Evolutionary conservation across 441 rosid genomes (phyloP).

Genomic region (Melastoma candidum): DNA sequence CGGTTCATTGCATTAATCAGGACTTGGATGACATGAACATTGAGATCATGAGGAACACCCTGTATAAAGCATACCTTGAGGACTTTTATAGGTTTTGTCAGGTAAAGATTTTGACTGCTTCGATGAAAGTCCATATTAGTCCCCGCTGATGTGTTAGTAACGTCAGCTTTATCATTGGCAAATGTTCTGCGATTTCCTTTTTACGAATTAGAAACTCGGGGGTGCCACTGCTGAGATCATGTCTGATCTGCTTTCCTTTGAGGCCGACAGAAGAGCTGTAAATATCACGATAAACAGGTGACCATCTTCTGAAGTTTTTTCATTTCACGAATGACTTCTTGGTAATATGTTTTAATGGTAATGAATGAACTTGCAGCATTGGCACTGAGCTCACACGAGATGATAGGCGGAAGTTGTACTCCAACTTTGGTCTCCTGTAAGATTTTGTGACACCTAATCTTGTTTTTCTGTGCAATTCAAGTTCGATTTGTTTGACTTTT

Average conservation of each 20-base stretch:
- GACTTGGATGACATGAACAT: slow-evolving; percentile 99
- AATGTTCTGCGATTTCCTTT: neutral
- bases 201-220: slow-evolving; percentile 65
- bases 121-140: slow-evolving; percentile 4
- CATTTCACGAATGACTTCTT: too few species aligned
- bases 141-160: neutral
- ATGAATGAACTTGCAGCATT: slow-evolving; percentile 41
- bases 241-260: slow-evolving; percentile 96
- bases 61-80: slow-evolving; percentile 96
- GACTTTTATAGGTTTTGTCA: slow-evolving; percentile 93
- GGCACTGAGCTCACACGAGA: slow-evolving; percentile 99
- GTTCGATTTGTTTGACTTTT: neutral
- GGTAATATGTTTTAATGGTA: slow-evolving; percentile 1
- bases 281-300: slow-evolving; percentile 92
- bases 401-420: slow-evolving; percentile 89
- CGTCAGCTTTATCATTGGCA: too few species aligned
- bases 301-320: neutral
- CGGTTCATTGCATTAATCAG: slow-evolving; percentile 20
- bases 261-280: slow-evolving; percentile 95
- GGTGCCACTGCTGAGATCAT: slow-evolving; percentile 94
- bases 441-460: slow-evolving; percentile 7
- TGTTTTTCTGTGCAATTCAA: neutral
- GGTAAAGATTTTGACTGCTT: slow-evolving; percentile 30
- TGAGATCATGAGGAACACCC: slow-evolving; percentile 97
- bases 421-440: slow-evolving; percentile 90